Base-by-base conservation (phyloP, 345 rosid genomes). In the Boechera retrofracta region DNA sequence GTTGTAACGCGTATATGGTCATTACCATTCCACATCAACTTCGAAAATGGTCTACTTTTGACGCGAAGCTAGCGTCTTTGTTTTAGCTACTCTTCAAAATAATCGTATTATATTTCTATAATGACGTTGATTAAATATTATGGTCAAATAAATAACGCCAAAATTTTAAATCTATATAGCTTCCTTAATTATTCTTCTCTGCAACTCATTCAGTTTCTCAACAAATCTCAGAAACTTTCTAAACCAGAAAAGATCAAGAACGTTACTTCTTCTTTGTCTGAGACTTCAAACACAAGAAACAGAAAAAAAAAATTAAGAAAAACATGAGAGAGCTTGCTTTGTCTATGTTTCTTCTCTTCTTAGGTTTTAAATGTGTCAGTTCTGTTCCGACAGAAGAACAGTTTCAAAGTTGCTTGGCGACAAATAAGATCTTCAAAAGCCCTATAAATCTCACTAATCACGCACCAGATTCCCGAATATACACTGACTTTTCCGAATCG, bases 371-470 rank as follows among this genome's bases (percentile, higher is more conserved):
- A 21, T 26, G 4, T 52, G 64, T 33, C 49, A 51, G 18, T 24
- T 72, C 77, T 51, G 74, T 3, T 59, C 81, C 81, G 0, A 66
- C 81, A 66, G 72, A 35, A 44, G 58, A 78, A 64, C 56, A 78
- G 44, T 77, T 77, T 51, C 63, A 64, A 39, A 65, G 21, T 6
- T 77, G 81, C 63, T 64, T 77, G 61, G 71, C 71, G 0, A 28
- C 55, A 38, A 39, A 31, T 36, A 61, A 36, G 16, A 52, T 12
- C 53, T 12, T 10, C 45, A 28, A 36, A 56, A 64, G 4, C 77
- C 48, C 67, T 48, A 64, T 4, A 13, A 47, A n/a, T 12, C 28
- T 48, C 41, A 62, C 21, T 0, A 38, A 31, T 2, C 29, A 47
- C 13, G 12, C 12, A 4, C 44, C 73, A 65, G 68, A 71, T 18